A percentile compares a stretch with the other conserved stretches of the same genome.
These are phyloP conservation scores for Ogataea degrootiae DNA, from an alignment of 805 yeast species.

Conservation along the genomic window DNA sequence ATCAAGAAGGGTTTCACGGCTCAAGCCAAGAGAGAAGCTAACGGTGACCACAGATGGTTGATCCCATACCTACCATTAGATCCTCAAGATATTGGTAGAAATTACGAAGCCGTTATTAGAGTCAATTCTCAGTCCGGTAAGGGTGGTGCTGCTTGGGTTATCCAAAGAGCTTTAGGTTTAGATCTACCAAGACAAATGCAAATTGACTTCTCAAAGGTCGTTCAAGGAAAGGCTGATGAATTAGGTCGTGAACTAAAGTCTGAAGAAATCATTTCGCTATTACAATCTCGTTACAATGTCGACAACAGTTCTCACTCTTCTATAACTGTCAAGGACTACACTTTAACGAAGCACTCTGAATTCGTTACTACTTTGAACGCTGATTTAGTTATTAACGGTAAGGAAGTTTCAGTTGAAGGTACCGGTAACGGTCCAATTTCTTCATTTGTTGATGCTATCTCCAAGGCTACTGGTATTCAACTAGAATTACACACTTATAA, in stretches of 20 bases:
- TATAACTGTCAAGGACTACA: conserved; percentile 38
- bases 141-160: conserved; percentile 85
- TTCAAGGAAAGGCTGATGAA: conserved; percentile 59
- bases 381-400: conserved; percentile 34
- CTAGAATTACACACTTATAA: conserved; percentile 63
- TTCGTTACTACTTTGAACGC: conserved; percentile 40
- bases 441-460: conserved; percentile 61
- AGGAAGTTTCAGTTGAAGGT: conserved; percentile 40
- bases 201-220: conserved; percentile 59
- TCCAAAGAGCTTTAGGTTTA: conserved; percentile 63
- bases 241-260: conserved; percentile 67
- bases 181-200: conserved; percentile 72
- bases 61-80: conserved; percentile 77
- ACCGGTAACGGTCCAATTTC: conserved; percentile 79
- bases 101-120: conserved; percentile 76
- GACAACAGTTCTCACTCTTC: conserved; percentile 31
- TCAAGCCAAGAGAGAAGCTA: conserved; percentile 45
- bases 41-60: conserved; percentile 54
- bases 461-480: conserved; percentile 44
- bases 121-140: conserved; percentile 86
- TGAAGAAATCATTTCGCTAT: conserved; percentile 56
- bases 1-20: conserved; percentile 36
- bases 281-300: conserved; percentile 52
- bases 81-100: conserved; percentile 77
- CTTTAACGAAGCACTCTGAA: conserved; percentile 31